Evolutionary conservation across 768 basidiomycete species (phyloP).

Genomic region (Lactarius trivialis): DNA sequence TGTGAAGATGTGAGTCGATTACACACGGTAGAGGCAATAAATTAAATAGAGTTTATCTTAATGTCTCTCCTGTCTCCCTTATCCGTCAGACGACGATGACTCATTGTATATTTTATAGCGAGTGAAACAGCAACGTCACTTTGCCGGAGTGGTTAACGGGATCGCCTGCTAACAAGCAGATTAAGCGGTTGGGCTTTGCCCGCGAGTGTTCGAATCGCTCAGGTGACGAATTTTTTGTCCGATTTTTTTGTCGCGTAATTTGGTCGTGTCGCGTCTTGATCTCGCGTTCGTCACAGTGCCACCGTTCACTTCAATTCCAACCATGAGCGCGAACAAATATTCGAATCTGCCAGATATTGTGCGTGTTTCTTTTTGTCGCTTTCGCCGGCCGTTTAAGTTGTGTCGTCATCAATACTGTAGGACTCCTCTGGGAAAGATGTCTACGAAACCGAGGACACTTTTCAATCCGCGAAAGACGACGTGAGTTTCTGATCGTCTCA

Average conservation of each 20-base stretch:
- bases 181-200: constrained; percentile 31
- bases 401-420: constrained; percentile 34
- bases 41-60: neutral
- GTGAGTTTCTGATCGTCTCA: constrained; percentile 35
- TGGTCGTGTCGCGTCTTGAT: neutral
- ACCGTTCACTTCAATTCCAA: neutral
- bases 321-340: constrained; percentile 54
- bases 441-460: constrained; percentile 84
- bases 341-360: constrained; percentile 91
- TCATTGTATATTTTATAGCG: neutral
- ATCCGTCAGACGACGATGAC: neutral
- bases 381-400: neutral
- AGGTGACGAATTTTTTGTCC: constrained; percentile 26
- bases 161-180: constrained; percentile 36
- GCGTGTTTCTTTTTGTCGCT: constrained; percentile 29
- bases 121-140: constrained; percentile 41
- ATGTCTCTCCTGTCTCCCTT: neutral
- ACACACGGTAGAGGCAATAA: neutral
- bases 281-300: no score
- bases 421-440: constrained; percentile 81
- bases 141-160: constrained; percentile 92
- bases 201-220: constrained; percentile 32
- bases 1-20: neutral
- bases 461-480: constrained; percentile 44
- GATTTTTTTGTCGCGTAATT: neutral